Percentiles rank a stretch among this genome's conserved stretches.
These are phyloP conservation scores for Calonectria honghensis DNA, from an alignment of 2,329 filamentous ascomycete genomes.

Conservation along the genomic window DNA sequence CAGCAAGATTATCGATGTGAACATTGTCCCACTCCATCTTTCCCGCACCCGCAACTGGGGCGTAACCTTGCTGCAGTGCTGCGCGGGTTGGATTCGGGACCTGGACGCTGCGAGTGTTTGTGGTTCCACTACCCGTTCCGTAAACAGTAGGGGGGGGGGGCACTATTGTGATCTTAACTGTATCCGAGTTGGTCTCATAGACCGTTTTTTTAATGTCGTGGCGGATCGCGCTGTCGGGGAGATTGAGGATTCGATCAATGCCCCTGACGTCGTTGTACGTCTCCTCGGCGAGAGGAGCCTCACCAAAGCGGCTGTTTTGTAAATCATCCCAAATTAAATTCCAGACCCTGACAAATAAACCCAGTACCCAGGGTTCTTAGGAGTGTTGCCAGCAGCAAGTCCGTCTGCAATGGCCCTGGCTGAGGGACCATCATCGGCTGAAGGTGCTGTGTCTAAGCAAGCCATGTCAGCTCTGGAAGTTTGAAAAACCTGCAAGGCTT, in stretches of 20 bases:
- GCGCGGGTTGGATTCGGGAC: slow-evolving; percentile 65
- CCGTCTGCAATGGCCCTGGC: slow-evolving; percentile 68
- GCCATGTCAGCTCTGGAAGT: background rate
- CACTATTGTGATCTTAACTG: slow-evolving; percentile 67
- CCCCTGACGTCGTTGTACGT: slow-evolving; percentile 76
- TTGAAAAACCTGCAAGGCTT: slow-evolving; percentile 49
- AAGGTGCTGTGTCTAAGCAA: slow-evolving; percentile 67
- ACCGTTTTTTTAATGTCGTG: slow-evolving; percentile 82
- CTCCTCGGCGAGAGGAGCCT: slow-evolving; percentile 65
- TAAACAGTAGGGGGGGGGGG: slow-evolving; percentile 70
- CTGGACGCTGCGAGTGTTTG: slow-evolving; percentile 71
- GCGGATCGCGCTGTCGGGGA: slow-evolving; percentile 77
- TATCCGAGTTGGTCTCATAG: slow-evolving; percentile 61
- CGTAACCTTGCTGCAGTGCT: slow-evolving; percentile 66
- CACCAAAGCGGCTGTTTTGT: slow-evolving; percentile 64
- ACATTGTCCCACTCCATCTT: slow-evolving; percentile 72
- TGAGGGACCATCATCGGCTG: slow-evolving; percentile 65
- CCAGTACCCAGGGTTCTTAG: slow-evolving; percentile 68
- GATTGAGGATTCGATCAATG: slow-evolving; percentile 71
- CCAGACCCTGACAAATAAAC: slow-evolving; percentile 71
- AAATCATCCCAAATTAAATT: slow-evolving; percentile 69
- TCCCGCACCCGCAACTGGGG: slow-evolving; percentile 66
- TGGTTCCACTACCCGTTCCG: slow-evolving; percentile 68
- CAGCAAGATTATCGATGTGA: slow-evolving; percentile 68
- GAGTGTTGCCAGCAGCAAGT: slow-evolving; percentile 64